These are phyloP conservation scores for Coccomyxa subellipsoidea DNA, from an alignment of 163 green algal species.

Conservation along the genomic window DNA sequence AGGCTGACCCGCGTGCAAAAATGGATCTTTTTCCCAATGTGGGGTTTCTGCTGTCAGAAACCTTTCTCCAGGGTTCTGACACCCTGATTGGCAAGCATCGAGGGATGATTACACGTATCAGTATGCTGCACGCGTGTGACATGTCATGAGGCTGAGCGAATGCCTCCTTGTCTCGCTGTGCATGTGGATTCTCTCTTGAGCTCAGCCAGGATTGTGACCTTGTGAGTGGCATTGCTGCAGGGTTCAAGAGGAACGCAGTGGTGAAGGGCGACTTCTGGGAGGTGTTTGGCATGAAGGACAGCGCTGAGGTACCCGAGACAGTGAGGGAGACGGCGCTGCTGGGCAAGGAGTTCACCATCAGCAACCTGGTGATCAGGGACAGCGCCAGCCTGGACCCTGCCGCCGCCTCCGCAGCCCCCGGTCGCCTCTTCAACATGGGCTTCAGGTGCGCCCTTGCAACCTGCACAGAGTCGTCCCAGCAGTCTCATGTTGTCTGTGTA, in stretches of 20 bases:
- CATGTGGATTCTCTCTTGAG: too few relatives aligned
- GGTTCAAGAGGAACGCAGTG: background rate
- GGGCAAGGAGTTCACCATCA: slow-evolving; percentile 1
- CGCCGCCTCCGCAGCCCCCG: background rate
- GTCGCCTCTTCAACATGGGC: background rate
- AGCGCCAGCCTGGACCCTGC: background rate
- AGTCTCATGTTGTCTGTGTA: too few relatives aligned
- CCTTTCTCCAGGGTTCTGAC: background rate
- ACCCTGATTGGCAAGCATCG: too few relatives aligned
- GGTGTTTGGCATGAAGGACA: background rate
- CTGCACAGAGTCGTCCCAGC: too few relatives aligned
- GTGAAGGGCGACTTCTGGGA: background rate
- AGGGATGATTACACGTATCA: too few relatives aligned
- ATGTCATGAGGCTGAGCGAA: too few relatives aligned
- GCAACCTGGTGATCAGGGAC: background rate
- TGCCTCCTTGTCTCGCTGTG: too few relatives aligned
- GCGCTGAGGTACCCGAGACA: background rate
- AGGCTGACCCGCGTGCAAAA: too few relatives aligned
- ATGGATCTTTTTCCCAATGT: too few relatives aligned
- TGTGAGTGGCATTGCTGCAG: background rate
- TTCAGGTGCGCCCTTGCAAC: too few relatives aligned
- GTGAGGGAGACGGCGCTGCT: background rate
- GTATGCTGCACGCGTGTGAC: too few relatives aligned
- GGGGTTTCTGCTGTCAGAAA: background rate
- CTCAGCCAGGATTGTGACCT: background rate